Evolutionary conservation across 2,329 filamentous ascomycete species (phyloP).

Genomic region (Pseudophaeomoniella oleicola): DNA sequence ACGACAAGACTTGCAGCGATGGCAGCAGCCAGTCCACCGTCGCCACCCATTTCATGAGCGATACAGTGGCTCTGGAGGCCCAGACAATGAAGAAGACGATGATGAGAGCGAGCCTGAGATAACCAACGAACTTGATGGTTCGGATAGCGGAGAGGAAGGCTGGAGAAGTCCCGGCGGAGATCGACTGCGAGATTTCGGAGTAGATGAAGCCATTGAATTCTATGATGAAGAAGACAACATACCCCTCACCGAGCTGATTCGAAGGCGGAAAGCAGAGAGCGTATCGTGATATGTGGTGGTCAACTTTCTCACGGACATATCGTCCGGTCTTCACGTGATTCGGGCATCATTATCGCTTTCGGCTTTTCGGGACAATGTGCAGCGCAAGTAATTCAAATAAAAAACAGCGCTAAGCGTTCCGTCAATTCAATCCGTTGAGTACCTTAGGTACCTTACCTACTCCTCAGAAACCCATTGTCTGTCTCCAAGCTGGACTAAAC

Average conservation of each 20-base stretch:
- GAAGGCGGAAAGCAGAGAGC: slow-evolving; percentile 16
- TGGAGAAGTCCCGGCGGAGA: slow-evolving; percentile 52
- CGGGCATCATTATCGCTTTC: not conserved
- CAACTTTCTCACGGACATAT: not conserved
- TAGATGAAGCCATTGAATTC: slow-evolving; percentile 50
- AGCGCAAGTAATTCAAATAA: too few relatives aligned
- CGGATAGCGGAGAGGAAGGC: slow-evolving; percentile 39
- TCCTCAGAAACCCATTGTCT: too few relatives aligned
- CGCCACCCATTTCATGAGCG: slow-evolving; percentile 27
- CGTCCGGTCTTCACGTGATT: too few relatives aligned
- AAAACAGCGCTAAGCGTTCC: too few relatives aligned
- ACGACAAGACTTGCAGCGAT: slow-evolving; percentile 32
- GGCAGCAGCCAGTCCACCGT: slow-evolving; percentile 21
- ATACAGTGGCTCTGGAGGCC: slow-evolving; percentile 7
- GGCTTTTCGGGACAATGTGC: not conserved
- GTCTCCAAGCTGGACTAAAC: too few relatives aligned
- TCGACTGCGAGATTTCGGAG: slow-evolving; percentile 46
- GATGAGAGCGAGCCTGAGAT: slow-evolving; percentile 9
- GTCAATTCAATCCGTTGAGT: too few relatives aligned
- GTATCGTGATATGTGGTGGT: not conserved
- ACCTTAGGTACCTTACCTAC: too few relatives aligned
- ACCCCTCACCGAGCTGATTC: slow-evolving; percentile 40
- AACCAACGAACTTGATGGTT: slow-evolving; percentile 10
- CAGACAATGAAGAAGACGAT: slow-evolving; percentile 4
- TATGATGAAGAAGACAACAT: slow-evolving; percentile 46